Base-by-base conservation (phyloP, 164 flowering plant genomes). In the Santalum album region DNA sequence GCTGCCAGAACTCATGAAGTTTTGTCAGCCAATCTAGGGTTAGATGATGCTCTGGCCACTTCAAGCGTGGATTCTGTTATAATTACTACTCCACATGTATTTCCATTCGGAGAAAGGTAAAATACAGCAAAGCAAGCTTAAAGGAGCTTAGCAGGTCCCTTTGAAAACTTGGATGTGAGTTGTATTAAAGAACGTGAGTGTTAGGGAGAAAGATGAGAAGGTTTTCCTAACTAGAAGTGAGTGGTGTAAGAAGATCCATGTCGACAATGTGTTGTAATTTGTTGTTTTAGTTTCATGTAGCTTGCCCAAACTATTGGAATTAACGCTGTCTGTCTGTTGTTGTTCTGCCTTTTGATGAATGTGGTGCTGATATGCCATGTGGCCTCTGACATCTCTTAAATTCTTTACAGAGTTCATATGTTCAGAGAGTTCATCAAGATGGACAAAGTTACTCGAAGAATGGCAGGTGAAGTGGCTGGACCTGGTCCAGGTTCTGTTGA, bases 81-180 rank as follows among this genome's bases (percentile, higher is more conserved):
- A 53, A 82, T 82, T 23, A 71, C 72, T 40, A 81, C 72, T 35
- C 99, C 97, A 23, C 92, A 94, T 70, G 85, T 94, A 20, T 94
- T 78, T 70, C 99, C 99, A 52, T 94, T 94, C 72, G 88, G 83
- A 68, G 97, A 94, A 65, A 85, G 99, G 99, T 83, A 64, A 55
- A 2, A 53, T 25, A 40, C 25, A 46, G 2, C 25, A 10, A 49
- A 15, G 20, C 44, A 40, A 51, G 48, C 42, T 64, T 40, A 20
- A 24, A n/a, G n/a, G n/a, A n/a, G n/a, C n/a, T n/a, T n/a, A n/a
- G n/a, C n/a, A n/a, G n/a, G n/a, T n/a, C n/a, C n/a, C n/a, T n/a
- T n/a, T n/a, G n/a, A n/a, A n/a, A n/a, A n/a, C n/a, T n/a, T n/a
- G n/a, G n/a, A n/a, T n/a, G n/a, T n/a, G n/a, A n/a, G n/a, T n/a